Evolutionary conservation across 2,329 filamentous ascomycete genomes (phyloP).

Genomic region (Niveomyces coronatus): DNA sequence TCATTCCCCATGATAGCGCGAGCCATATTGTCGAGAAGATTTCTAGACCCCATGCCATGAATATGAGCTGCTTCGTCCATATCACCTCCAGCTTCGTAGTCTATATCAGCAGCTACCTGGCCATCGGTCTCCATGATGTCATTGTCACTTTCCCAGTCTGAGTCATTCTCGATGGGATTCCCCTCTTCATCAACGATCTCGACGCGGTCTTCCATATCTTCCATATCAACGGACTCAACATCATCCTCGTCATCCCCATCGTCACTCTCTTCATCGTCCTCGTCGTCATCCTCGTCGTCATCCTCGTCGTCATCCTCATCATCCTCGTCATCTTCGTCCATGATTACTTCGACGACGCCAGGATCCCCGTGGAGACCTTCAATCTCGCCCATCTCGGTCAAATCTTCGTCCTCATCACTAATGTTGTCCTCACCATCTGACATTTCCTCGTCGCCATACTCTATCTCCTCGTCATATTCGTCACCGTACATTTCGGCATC

Average conservation of each 20-base stretch:
- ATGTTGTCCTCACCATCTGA: constrained; percentile 78
- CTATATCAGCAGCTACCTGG: constrained; percentile 42
- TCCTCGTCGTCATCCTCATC: constrained; percentile 53
- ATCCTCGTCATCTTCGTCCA: constrained; percentile 59
- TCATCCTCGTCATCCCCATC: constrained; percentile 44
- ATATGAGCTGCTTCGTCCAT: constrained; percentile 43
- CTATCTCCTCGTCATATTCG: constrained; percentile 86
- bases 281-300: constrained; percentile 44
- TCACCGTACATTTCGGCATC: constrained; percentile 91
- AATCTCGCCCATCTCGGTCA: constrained; percentile 75
- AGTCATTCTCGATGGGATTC: constrained; percentile 47
- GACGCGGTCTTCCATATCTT: constrained; percentile 37
- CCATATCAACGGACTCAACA: constrained; percentile 36
- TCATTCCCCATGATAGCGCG: constrained; percentile 44
- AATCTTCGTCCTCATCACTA: constrained; percentile 79
- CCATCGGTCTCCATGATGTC: constrained; percentile 45
- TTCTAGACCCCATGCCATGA: constrained; percentile 32
- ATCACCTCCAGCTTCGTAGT: constrained; percentile 46
- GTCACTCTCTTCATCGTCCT: constrained; percentile 48
- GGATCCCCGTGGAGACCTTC: constrained; percentile 60
- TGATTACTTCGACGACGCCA: constrained; percentile 63
- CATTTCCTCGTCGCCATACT: constrained; percentile 74
- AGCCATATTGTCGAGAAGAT: constrained; percentile 42
- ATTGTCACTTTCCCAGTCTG: constrained; percentile 51
- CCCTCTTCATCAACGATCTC: constrained; percentile 56